Percentiles rank a stretch among this genome's conserved stretches.
phyloP scores from a whole-genome alignment of 257 asterid genomes.

The Haberlea rhodopensis region DNA sequence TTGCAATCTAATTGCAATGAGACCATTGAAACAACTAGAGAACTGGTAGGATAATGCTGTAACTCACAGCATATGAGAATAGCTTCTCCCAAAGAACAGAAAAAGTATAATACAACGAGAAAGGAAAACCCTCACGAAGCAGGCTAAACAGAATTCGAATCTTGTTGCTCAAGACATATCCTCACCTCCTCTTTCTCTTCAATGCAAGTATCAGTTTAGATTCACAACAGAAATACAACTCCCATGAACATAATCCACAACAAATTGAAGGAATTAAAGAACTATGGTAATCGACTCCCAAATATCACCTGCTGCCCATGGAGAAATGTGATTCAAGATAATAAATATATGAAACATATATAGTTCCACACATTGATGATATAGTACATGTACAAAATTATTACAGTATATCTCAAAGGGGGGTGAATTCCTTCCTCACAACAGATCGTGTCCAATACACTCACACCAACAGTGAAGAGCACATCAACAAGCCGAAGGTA shows the following conservation, averaged over 20 bases:
- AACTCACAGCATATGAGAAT: not conserved
- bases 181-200: not conserved
- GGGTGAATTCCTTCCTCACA: conserved; percentile 34
- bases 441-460: conserved; percentile 29
- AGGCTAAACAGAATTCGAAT: not conserved
- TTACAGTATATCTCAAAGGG: conserved; percentile 38
- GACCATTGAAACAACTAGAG: not conserved
- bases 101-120: too few species aligned
- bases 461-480: conserved; percentile 36
- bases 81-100: not conserved
- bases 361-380: conserved; percentile 31
- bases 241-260: not conserved
- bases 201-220: not conserved
- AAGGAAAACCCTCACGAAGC: not conserved
- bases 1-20: not conserved
- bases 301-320: conserved; percentile 22
- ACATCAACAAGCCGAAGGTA: conserved; percentile 35
- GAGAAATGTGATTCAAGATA: conserved; percentile 29
- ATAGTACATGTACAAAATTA: conserved; percentile 50
- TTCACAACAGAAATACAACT: not conserved
- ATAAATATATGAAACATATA: conserved; percentile 31
- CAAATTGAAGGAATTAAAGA: conserved; percentile 1
- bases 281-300: conserved; percentile 12
- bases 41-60: not conserved
- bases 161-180: not conserved